Conservation (phyloP, 2,329 filamentous ascomycete genomes). For the Ambrosiella beaveri region DNA sequence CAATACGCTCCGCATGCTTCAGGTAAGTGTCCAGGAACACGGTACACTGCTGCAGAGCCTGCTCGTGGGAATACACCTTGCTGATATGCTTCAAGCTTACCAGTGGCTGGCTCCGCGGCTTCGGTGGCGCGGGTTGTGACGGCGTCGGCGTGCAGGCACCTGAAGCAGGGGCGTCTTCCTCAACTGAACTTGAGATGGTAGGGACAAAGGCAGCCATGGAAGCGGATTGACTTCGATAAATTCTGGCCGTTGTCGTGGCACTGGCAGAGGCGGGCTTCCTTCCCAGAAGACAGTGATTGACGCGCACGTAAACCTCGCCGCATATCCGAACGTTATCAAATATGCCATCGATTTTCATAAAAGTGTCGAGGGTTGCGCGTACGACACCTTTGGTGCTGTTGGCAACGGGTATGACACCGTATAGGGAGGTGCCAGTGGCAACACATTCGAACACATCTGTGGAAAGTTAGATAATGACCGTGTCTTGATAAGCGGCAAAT, state of each 20-base stretch:
- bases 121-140: constrained; percentile 24
- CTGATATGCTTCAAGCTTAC: constrained; percentile 42
- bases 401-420: constrained; percentile 83
- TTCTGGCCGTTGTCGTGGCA: constrained; percentile 3
- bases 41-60: constrained; percentile 86
- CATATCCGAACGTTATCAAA: constrained; percentile 59
- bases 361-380: constrained; percentile 72
- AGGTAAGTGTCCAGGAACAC: constrained; percentile 54
- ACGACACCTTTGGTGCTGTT: constrained; percentile 93
- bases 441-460: constrained; percentile 66
- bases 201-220: background rate
- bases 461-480: background rate
- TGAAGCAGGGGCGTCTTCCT: constrained; percentile 21
- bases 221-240: background rate
- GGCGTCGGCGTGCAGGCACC: constrained; percentile 34
- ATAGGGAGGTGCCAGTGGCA: constrained; percentile 43
- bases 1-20: constrained; percentile 58
- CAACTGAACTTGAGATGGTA: constrained; percentile 13
- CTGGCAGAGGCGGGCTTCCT: constrained; percentile 17
- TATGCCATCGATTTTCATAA: constrained; percentile 52
- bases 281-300: constrained; percentile 75
- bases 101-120: constrained; percentile 31
- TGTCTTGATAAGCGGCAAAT: background rate
- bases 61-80: constrained; percentile 80
- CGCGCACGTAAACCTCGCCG: constrained; percentile 70